Base-by-base conservation (phyloP, 805 yeast species). In the Millerago galiae region DNA sequence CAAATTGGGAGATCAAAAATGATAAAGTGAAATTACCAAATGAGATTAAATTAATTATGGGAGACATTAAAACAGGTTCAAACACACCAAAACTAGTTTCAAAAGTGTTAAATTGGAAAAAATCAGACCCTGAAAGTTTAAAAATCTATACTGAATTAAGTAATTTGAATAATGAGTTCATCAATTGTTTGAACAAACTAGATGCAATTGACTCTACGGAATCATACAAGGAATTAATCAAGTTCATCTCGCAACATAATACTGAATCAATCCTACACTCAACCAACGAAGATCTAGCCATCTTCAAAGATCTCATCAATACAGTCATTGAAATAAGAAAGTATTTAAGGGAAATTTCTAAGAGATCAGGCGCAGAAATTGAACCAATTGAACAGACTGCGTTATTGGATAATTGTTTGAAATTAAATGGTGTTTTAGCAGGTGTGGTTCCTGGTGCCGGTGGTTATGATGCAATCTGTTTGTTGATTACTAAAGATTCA, bases 381-480 rank as follows among this genome's bases (percentile, higher is more conserved):
- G 98, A 93, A 61, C 99, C 99, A 0, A 61, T 57, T 2, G 66
- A 71, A 16, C 99, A 93, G 62, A 85, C 96, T 0, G 46, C 51
- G 2, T 67, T 93, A 6, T 64, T 93, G 8, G 78, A 91, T 55
- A 59, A 66, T 14, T 78, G 84, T 44, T 59, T 71, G 33, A 50
- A 61, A 8, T 56, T 86, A 16, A 67, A 67, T 0, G 99, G 99
- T 13, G 93, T 88, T 26, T 52, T 91, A 15, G 95, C 96, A 0
- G 97, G 96, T n/a, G 90, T 93, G 28, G 95, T 93, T 4, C 99
- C 99, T 0, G 99, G 99, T 2, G 99, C 99, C 0, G 99, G 99
- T 24, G 99, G 99, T 0, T 84, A 80, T 58, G 99, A 93, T 66
- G 99, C 99, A 1, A 76, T 93, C 15, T 76, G 95, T 43, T 55